Conservation (phyloP, 116 monocot genomes). For the Iris pallida region DNA sequence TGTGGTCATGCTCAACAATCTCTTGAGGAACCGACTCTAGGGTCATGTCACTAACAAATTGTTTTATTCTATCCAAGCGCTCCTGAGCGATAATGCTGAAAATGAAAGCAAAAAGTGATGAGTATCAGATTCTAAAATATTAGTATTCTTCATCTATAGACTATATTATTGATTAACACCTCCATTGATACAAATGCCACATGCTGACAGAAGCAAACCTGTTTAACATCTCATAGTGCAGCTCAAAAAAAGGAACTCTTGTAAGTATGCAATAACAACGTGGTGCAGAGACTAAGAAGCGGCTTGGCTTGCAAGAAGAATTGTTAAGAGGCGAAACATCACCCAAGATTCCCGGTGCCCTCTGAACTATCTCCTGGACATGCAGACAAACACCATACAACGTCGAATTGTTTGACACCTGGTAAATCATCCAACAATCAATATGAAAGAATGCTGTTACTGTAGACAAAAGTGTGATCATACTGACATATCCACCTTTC, state of each 20-base stretch:
- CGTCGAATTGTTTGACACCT: constrained; percentile 81
- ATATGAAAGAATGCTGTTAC: background rate
- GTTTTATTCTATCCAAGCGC: constrained; percentile 86
- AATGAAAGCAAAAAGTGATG: constrained; percentile 7
- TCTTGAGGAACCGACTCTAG: constrained; percentile 43
- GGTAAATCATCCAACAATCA: constrained; percentile 10
- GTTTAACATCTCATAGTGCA: constrained; percentile 98
- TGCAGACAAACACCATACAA: constrained; percentile 89
- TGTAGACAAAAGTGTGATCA: background rate
- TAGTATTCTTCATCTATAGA: background rate
- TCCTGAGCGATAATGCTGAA: constrained; percentile 89
- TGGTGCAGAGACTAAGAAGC: constrained; percentile 90
- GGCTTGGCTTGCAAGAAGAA: constrained; percentile 43
- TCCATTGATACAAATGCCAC: background rate
- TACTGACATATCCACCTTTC: too few species aligned
- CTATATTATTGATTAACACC: background rate
- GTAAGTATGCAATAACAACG: constrained; percentile 96
- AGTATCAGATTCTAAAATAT: background rate
- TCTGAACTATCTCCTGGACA: constrained; percentile 91
- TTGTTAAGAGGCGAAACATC: constrained; percentile 41
- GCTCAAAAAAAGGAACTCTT: constrained; percentile 90
- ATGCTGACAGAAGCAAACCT: constrained; percentile 49
- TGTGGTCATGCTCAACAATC: constrained; percentile 32
- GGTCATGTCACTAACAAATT: constrained; percentile 70
- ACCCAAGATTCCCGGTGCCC: constrained; percentile 83